phyloP scores from a whole-genome alignment of 139 green algal genomes.

The Pycnococcus provasolii region DNA sequence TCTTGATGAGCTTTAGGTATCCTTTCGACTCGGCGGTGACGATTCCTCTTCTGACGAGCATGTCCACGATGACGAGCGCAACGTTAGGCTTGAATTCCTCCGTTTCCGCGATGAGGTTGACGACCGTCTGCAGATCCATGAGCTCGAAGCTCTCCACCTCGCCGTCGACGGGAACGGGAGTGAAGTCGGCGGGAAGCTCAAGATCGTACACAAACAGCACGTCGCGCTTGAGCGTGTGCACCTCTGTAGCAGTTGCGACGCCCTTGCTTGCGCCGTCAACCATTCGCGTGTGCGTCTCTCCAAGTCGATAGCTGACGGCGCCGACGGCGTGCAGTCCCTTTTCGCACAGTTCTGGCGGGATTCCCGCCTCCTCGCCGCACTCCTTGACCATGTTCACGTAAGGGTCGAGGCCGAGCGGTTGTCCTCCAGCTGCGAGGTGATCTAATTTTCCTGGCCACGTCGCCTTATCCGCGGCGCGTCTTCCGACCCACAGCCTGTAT shows the following conservation, averaged over 20 bases:
- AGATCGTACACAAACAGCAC: conserved; percentile 87
- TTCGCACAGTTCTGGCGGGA: conserved; percentile 55
- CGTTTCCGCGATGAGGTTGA: conserved; percentile 33
- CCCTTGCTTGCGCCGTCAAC: not conserved
- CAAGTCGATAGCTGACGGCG: conserved; percentile 42
- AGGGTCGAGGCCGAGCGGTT: conserved; percentile 53
- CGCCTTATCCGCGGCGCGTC: conserved; percentile 55
- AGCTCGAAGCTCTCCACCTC: conserved; percentile 78
- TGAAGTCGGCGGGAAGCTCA: conserved; percentile 70
- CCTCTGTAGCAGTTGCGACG: too few relatives aligned
- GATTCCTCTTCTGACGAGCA: conserved; percentile 63
- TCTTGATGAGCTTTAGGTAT: conserved; percentile 17
- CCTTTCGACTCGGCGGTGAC: conserved; percentile 13
- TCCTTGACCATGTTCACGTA: conserved; percentile 86
- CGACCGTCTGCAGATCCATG: conserved; percentile 52
- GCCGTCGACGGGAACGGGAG: conserved; percentile 27
- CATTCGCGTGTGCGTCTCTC: conserved; percentile 16
- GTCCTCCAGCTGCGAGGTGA: conserved; percentile 83
- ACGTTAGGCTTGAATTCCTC: conserved; percentile 92
- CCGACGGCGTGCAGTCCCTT: conserved; percentile 32
- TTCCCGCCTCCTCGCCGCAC: conserved; percentile 81
- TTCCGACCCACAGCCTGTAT: conserved; percentile 76
- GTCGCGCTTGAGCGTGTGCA: conserved; percentile 59
- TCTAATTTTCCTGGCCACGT: conserved; percentile 90
- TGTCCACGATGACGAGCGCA: conserved; percentile 82